phyloP scores from a whole-genome alignment of 495 filamentous ascomycete genomes.

The Sphaerosporella brunnea region DNA sequence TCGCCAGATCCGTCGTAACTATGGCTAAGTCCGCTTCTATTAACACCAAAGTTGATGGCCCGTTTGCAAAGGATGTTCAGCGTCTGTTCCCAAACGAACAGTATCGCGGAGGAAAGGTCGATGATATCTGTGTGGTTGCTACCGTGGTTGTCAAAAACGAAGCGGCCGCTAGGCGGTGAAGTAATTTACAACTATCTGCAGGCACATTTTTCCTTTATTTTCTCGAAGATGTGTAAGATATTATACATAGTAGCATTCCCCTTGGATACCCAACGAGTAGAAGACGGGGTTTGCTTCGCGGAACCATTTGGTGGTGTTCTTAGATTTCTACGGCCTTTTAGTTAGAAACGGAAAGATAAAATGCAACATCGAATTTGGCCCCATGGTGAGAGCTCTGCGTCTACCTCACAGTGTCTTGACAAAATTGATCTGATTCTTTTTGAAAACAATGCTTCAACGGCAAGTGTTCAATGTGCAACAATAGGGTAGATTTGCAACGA shows the following conservation, averaged over 20 bases:
- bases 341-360: too few relatives aligned
- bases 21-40: conserved; percentile 68
- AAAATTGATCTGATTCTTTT: too few relatives aligned
- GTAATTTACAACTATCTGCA: not conserved
- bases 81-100: conserved; percentile 62
- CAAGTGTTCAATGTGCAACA: too few relatives aligned
- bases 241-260: not conserved
- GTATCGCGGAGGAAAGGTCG: conserved; percentile 48
- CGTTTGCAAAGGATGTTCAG: conserved; percentile 87
- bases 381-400: too few relatives aligned
- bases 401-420: too few relatives aligned
- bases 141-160: conserved; percentile 15
- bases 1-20: conserved; percentile 34
- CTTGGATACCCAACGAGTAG: not conserved
- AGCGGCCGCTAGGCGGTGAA: not conserved
- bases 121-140: conserved; percentile 27
- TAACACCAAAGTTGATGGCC: conserved; percentile 62
- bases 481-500: too few relatives aligned
- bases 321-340: too few relatives aligned
- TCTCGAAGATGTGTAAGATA: not conserved
- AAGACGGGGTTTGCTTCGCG: too few relatives aligned
- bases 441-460: too few relatives aligned
- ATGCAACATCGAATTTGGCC: too few relatives aligned
- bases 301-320: too few relatives aligned
- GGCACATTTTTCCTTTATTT: not conserved